These are phyloP conservation scores for Ceratopteris richardii DNA, from an alignment of 75 land plant species.

Conservation along the genomic window DNA sequence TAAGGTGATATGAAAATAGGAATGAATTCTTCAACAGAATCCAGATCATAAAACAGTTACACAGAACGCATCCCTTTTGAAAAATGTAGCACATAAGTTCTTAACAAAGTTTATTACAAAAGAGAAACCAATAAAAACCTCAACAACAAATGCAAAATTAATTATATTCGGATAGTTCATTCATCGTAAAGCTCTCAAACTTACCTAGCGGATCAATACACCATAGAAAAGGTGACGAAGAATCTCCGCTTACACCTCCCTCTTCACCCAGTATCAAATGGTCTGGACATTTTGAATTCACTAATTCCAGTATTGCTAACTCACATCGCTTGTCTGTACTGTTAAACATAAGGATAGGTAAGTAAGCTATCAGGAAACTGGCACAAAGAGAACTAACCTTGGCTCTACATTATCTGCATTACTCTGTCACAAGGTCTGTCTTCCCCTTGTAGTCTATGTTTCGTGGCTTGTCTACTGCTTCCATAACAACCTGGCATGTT, in stretches of 20 bases:
- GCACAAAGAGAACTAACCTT: neutral
- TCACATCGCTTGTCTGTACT: constrained; percentile 89
- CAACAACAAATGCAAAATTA: too few relatives aligned
- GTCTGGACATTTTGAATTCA: constrained; percentile 53
- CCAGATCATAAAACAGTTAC: too few relatives aligned
- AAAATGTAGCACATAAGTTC: too few relatives aligned
- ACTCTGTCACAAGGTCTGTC: constrained; percentile 97
- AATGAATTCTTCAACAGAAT: too few relatives aligned
- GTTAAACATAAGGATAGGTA: constrained; percentile 14
- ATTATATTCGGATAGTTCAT: too few relatives aligned
- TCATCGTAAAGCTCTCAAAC: too few relatives aligned
- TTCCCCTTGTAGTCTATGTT: constrained; percentile 78
- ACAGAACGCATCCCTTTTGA: too few relatives aligned
- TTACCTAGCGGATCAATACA: constrained; percentile 97
- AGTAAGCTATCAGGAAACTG: neutral
- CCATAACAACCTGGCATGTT: constrained; percentile 81
- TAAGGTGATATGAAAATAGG: too few relatives aligned
- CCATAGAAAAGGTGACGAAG: constrained; percentile 95
- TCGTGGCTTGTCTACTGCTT: constrained; percentile 90
- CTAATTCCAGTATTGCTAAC: constrained; percentile 67
- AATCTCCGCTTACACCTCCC: constrained; percentile 84
- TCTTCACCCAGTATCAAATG: constrained; percentile 97
- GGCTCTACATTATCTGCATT: constrained; percentile 17
- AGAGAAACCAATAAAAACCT: too few relatives aligned
- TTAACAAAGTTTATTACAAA: too few relatives aligned